Conservation (phyloP, 2,329 filamentous ascomycete species). For the Cadophora sp. region DNA sequence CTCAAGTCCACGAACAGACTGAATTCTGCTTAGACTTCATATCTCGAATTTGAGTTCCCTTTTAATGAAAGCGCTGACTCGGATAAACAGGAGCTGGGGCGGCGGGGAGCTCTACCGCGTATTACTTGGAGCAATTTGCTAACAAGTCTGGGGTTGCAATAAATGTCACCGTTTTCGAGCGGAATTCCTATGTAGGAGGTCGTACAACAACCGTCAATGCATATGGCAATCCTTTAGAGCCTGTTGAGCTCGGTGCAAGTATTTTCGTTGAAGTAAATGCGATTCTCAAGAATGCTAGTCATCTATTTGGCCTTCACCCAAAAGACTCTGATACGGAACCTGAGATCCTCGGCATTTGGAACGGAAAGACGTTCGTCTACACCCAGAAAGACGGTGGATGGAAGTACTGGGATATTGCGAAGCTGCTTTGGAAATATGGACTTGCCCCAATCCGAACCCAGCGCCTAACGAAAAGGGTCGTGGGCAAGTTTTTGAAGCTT, state of each 20-base stretch:
- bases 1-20: neutral
- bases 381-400: conserved; percentile 63
- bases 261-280: conserved; percentile 89
- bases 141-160: conserved; percentile 62
- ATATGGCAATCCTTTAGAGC: conserved; percentile 69
- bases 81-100: conserved; percentile 77
- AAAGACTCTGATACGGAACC: conserved; percentile 53
- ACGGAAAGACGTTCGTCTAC: conserved; percentile 78
- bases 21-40: neutral
- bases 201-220: conserved; percentile 85
- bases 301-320: conserved; percentile 71
- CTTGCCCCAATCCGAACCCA: conserved; percentile 76
- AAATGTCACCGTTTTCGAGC: conserved; percentile 90
- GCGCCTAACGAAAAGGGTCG: conserved; percentile 72
- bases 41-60: neutral
- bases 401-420: conserved; percentile 81
- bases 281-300: conserved; percentile 78
- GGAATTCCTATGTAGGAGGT: conserved; percentile 78
- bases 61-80: neutral
- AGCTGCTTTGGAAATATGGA: conserved; percentile 87
- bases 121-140: conserved; percentile 78
- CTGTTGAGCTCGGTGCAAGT: conserved; percentile 86
- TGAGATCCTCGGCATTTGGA: conserved; percentile 78
- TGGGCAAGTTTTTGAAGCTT: conserved; percentile 77
- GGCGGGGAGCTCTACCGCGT: conserved; percentile 85